phyloP scores from a whole-genome alignment of 495 filamentous ascomycete species.

The Sabuloglossum arenarium region DNA sequence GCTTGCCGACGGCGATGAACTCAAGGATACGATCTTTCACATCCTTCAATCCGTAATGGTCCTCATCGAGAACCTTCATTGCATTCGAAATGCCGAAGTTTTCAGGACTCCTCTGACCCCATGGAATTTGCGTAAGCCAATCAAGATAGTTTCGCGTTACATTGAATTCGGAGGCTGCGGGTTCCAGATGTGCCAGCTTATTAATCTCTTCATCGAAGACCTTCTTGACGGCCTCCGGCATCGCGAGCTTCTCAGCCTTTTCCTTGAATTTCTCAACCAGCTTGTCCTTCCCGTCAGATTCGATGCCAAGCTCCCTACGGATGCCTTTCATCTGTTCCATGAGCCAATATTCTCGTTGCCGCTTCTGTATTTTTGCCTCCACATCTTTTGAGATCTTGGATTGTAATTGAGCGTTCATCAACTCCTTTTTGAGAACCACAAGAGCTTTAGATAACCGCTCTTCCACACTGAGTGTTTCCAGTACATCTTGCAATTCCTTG shows the following conservation, averaged over 20 bases:
- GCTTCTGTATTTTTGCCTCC: slow-evolving; percentile 91
- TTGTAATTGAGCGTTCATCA: slow-evolving; percentile 93
- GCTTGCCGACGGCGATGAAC: slow-evolving; percentile 95
- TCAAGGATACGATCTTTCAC: slow-evolving; percentile 98
- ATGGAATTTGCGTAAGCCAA: slow-evolving; percentile 95
- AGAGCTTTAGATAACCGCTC: slow-evolving; percentile 77
- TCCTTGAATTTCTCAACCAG: slow-evolving; percentile 93
- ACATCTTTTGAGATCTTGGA: slow-evolving; percentile 97
- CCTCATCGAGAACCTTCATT: slow-evolving; percentile 78
- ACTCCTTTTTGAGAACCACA: slow-evolving; percentile 84
- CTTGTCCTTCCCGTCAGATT: slow-evolving; percentile 95
- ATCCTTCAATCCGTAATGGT: slow-evolving; percentile 93
- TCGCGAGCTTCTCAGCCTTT: slow-evolving; percentile 80
- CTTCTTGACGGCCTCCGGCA: slow-evolving; percentile 91
- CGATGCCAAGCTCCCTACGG: slow-evolving; percentile 79
- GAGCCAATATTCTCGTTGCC: slow-evolving; percentile 94
- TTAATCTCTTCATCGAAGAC: slow-evolving; percentile 97
- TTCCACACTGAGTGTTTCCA: slow-evolving; percentile 73
- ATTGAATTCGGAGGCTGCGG: slow-evolving; percentile 93
- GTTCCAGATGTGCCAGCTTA: slow-evolving; percentile 85
- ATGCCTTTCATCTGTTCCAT: slow-evolving; percentile 99
- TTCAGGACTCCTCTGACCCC: slow-evolving; percentile 88
- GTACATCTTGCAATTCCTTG: slow-evolving; percentile 81
- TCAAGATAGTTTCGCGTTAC: slow-evolving; percentile 98
- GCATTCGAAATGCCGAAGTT: slow-evolving; percentile 91